Percentiles rank a stretch among this genome's conserved stretches.
Evolutionary conservation across 805 yeast genomes (phyloP).

Genomic region (Zygosaccharomyces bisporus): DNA sequence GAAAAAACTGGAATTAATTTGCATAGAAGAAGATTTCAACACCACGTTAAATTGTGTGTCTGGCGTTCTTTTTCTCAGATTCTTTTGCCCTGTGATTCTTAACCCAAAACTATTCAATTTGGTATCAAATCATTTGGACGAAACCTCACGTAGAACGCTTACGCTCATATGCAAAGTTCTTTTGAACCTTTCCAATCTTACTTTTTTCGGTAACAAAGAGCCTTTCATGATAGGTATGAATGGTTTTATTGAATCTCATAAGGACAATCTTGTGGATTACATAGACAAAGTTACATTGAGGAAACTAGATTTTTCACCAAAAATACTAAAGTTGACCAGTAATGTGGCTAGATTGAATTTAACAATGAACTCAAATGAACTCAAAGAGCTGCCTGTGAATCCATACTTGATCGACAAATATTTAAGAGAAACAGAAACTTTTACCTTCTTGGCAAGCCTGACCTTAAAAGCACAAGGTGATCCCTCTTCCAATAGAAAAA

Average conservation of each 20-base stretch:
- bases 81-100: conserved; percentile 85
- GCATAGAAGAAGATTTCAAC: conserved; percentile 44
- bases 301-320: conserved; percentile 61
- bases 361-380: conserved; percentile 45
- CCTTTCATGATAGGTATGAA: conserved; percentile 74
- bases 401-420: conserved; percentile 68
- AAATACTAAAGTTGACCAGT: conserved; percentile 52
- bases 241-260: conserved; percentile 55
- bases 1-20: conserved; percentile 54
- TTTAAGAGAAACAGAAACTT: conserved; percentile 55
- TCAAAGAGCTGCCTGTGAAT: conserved; percentile 61
- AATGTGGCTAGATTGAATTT: conserved; percentile 53
- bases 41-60: conserved; percentile 68
- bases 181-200: conserved; percentile 74
- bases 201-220: conserved; percentile 75
- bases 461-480: conserved; percentile 19
- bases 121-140: conserved; percentile 65
- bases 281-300: conserved; percentile 68
- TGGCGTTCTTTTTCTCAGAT: conserved; percentile 79
- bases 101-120: conserved; percentile 84
- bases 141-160: conserved; percentile 68
- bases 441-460: conserved; percentile 39
- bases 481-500: conserved; percentile 7
- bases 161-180: conserved; percentile 78
- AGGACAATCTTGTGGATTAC: conserved; percentile 59